A percentile compares a stretch with the other conserved stretches of the same genome.
Conservation (phyloP, 441 rosid species). For the Melastoma candidum region DNA sequence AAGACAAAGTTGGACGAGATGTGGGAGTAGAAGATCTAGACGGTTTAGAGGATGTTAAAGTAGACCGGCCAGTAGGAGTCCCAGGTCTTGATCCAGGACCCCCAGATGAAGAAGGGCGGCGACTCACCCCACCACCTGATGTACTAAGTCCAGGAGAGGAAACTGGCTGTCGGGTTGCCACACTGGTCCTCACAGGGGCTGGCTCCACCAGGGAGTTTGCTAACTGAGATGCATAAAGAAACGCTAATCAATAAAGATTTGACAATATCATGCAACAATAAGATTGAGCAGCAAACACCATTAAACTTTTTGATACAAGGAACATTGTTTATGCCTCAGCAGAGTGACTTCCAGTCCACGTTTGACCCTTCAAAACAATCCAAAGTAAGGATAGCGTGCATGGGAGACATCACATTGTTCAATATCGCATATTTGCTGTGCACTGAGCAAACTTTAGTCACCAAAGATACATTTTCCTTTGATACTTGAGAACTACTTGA, state of each 20-base stretch:
- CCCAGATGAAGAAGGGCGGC: constrained; percentile 87
- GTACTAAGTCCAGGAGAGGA: constrained; percentile 68
- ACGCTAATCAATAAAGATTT: no score
- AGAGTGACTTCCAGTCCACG: no score
- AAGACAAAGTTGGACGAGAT: constrained; percentile 52
- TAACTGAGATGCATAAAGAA: constrained; percentile 28
- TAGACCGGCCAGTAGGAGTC: constrained; percentile 75
- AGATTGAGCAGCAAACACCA: no score
- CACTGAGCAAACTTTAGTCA: no score
- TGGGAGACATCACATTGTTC: no score
- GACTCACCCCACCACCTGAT: constrained; percentile 35
- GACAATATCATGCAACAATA: constrained; percentile 4
- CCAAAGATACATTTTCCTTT: no score
- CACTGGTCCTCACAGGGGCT: constrained; percentile 38
- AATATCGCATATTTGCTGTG: no score
- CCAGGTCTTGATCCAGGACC: constrained; percentile 88
- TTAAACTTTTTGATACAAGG: no score
- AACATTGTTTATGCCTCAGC: no score
- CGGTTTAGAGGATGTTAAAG: constrained; percentile 49
- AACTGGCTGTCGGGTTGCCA: constrained; percentile 46
- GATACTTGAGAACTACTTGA: no score
- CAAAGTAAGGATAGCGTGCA: no score
- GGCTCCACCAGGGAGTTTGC: constrained; percentile 58
- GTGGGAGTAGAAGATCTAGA: constrained; percentile 85
- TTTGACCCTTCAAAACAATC: no score